Evolutionary conservation across 805 yeast species (phyloP), one percentile per base, ranked within the genome.

Genomic region (Saturnispora hagleri): DNA sequence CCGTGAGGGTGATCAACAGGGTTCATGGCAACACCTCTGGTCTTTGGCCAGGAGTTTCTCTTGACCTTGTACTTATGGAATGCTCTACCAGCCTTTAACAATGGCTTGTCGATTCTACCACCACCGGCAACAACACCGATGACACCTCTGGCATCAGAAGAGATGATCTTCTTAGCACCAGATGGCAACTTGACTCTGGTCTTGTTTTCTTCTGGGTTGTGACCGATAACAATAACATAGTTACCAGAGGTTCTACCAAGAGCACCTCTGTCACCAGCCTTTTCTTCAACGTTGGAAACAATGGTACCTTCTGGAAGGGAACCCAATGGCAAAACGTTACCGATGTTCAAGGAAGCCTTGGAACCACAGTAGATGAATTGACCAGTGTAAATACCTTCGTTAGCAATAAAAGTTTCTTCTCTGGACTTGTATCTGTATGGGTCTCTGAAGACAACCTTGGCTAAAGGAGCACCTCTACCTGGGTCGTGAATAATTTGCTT

Each of bases 1-100:
- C 99, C 99, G 79, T 91, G 99, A 75, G 99, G 99, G 83, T 91
- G 99, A 76, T 91, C 99, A 75, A 91, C 99, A 77, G 98, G 98
- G 82, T 91, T 91, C 99, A 93, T 46, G 75, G 99, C 99, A 74
- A 91, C 98, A 91, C 98, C 99, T 83, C 98, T 89, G 73, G 98
- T 93, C 87, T 89, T 90, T 80, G 99, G 99, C 98, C 98, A 93
- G 64, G 96, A 89, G 96, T 93, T 89, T 82, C 98, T 84, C 95
- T 93, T 93, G 71, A 90, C 96, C 80, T 78, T 90, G 93, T 86
- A 90, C 83, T 91, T 91, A 90, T 91, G 97, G 96, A 84, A 91
- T 64, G 99, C 99, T 82, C 96, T 89, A 81, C 98, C 98, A 73
- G 99, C 99, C 88, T 91, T 91, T 75, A 91, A 86, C 81, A 91